Conservation (phyloP, 495 filamentous ascomycete species). For the Sordaria brevicollis region DNA sequence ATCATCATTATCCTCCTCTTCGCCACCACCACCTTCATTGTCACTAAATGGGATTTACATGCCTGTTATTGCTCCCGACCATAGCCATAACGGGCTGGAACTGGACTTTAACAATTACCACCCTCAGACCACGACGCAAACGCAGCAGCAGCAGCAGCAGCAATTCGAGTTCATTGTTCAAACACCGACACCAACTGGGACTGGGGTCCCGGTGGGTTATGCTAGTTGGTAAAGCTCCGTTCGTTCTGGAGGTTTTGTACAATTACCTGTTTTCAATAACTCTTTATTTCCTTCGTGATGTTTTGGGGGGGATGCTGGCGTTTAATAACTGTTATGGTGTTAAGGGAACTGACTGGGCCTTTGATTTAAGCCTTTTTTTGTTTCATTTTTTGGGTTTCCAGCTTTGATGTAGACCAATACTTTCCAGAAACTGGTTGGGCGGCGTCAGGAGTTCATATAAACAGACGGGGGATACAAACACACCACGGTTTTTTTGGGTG, state of each 20-base stretch:
- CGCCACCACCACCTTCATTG: background rate
- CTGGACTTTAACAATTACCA: background rate
- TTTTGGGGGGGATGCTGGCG: background rate
- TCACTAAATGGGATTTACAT: background rate
- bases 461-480: background rate
- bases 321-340: background rate
- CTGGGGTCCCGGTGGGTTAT: background rate
- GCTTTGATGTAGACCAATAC: background rate
- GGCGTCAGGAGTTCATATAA: background rate
- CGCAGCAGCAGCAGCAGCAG: background rate
- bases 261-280: too few species aligned
- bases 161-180: background rate
- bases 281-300: too few species aligned
- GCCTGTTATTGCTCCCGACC: background rate
- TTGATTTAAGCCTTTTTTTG: background rate
- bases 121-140: background rate
- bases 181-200: background rate
- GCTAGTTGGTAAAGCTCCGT: background rate
- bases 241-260: background rate
- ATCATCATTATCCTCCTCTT: background rate
- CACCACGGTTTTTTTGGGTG: too few species aligned
- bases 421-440: too few species aligned
- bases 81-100: too few species aligned
- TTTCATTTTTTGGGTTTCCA: background rate
- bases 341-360: too few species aligned